These are phyloP conservation scores for Phytophthora melonis DNA, from an alignment of 352 stramenopile species.

Conservation along the genomic window DNA sequence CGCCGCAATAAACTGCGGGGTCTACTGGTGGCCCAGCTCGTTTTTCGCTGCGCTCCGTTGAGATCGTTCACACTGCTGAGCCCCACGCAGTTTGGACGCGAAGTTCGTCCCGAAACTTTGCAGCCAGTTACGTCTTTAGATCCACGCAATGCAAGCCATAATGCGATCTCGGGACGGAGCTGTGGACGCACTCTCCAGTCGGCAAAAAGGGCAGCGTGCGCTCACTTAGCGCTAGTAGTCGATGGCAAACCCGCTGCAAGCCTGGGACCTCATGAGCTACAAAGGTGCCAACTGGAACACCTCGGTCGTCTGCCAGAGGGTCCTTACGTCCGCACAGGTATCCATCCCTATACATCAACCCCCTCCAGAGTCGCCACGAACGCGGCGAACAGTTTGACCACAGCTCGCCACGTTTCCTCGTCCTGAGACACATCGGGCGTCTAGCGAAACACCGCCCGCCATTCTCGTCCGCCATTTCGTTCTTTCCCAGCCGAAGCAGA, in stretches of 20 bases:
- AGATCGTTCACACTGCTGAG: constrained; percentile 27
- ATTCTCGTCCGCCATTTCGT: constrained; percentile 10
- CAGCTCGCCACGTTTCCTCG: constrained; percentile 24
- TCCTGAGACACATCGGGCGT: constrained; percentile 42
- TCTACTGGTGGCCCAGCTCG: constrained; percentile 57
- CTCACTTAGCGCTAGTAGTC: neutral
- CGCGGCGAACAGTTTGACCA: constrained; percentile 31
- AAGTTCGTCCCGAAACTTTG: constrained; percentile 35
- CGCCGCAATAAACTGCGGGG: constrained; percentile 56
- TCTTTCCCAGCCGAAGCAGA: neutral
- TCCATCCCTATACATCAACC: constrained; percentile 6
- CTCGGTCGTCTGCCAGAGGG: constrained; percentile 33
- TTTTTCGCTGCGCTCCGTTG: constrained; percentile 43
- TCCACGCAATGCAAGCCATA: constrained; percentile 41
- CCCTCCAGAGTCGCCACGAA: constrained; percentile 31
- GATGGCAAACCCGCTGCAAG: constrained; percentile 22
- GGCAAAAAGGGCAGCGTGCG: constrained; percentile 45
- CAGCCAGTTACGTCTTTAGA: constrained; percentile 23
- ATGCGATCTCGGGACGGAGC: constrained; percentile 40
- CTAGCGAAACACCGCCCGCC: constrained; percentile 57
- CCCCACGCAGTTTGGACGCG: constrained; percentile 29
- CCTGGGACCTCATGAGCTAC: constrained; percentile 34
- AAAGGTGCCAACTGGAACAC: constrained; percentile 33
- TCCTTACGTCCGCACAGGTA: constrained; percentile 22
- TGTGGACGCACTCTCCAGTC: constrained; percentile 43